Conservation (phyloP, 176 grass and related monocot species). For the Phyllostachys edulis region DNA sequence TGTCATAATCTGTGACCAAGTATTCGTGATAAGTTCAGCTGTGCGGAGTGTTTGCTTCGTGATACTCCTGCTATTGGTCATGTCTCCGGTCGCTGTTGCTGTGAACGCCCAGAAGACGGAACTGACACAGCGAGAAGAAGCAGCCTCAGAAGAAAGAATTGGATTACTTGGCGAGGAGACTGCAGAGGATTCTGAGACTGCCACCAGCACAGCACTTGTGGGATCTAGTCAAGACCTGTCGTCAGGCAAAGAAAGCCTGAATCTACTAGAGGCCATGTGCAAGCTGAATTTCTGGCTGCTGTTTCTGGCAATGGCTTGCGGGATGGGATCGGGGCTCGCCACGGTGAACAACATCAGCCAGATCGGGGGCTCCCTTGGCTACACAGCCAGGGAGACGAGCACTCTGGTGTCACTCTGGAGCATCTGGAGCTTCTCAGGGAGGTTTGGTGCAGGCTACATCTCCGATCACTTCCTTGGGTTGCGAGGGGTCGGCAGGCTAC, state of each 20-base stretch:
- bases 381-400: slow-evolving; percentile 50
- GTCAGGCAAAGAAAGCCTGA: slow-evolving; percentile 40
- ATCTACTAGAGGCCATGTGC: slow-evolving; percentile 53
- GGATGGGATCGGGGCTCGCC: slow-evolving; percentile 72
- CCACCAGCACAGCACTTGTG: background rate
- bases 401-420: slow-evolving; percentile 71
- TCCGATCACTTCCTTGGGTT: slow-evolving; percentile 52
- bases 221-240: slow-evolving; percentile 22
- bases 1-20: slow-evolving; percentile 63
- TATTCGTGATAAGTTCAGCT: slow-evolving; percentile 46
- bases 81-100: slow-evolving; percentile 35
- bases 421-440: slow-evolving; percentile 77
- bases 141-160: slow-evolving; percentile 12
- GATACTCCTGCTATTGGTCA: slow-evolving; percentile 54
- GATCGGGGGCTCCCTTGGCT: slow-evolving; percentile 66
- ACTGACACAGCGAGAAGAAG: slow-evolving; percentile 21
- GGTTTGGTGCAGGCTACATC: slow-evolving; percentile 56
- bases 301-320: slow-evolving; percentile 67
- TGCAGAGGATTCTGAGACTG: slow-evolving; percentile 8
- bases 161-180: slow-evolving; percentile 20
- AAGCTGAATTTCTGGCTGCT: slow-evolving; percentile 68
- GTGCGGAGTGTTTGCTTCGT: slow-evolving; percentile 45
- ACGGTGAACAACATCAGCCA: slow-evolving; percentile 88
- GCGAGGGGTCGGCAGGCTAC: slow-evolving; percentile 27
- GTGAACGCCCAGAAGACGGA: slow-evolving; percentile 37